These are phyloP conservation scores for Dryas drummondii DNA, from an alignment of 306 rosid genomes.

Conservation along the genomic window DNA sequence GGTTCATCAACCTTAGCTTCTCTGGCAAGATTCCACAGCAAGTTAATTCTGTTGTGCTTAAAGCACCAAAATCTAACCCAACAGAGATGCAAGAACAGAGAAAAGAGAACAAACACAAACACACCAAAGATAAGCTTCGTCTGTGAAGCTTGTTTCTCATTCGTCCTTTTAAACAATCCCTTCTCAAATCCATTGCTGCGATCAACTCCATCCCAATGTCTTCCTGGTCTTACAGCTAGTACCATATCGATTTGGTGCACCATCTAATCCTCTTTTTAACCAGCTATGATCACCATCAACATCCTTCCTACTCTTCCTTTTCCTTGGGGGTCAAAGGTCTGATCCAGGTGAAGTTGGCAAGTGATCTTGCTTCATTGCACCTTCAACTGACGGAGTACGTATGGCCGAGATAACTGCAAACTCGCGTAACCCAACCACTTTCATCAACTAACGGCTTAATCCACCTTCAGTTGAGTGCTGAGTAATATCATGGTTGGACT, in stretches of 20 bases:
- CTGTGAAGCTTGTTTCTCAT: slow-evolving; percentile 69
- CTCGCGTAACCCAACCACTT: too few relatives aligned
- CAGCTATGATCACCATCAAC: slow-evolving; percentile 54
- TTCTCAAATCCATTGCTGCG: slow-evolving; percentile 87
- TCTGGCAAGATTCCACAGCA: slow-evolving; percentile 33
- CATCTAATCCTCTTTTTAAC: slow-evolving; percentile 74
- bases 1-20: slow-evolving; percentile 13
- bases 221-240: slow-evolving; percentile 61
- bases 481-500: too few relatives aligned
- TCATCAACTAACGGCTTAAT: too few relatives aligned
- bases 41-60: neutral
- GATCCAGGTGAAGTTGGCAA: too few relatives aligned
- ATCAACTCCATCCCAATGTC: slow-evolving; percentile 97
- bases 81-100: neutral
- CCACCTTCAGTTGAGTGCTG: too few relatives aligned
- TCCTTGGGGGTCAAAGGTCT: too few relatives aligned
- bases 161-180: slow-evolving; percentile 61
- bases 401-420: too few relatives aligned
- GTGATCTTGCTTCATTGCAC: too few relatives aligned
- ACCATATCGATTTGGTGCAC: slow-evolving; percentile 77
- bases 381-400: too few relatives aligned
- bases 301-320: too few relatives aligned
- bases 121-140: slow-evolving; percentile 88
- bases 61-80: too few relatives aligned
- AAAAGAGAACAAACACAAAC: slow-evolving; percentile 16